Evolutionary conservation across 805 yeast genomes (phyloP), one percentile per base, ranked within the genome.

Genomic region (Schwanniomyces vanrijiae): DNA sequence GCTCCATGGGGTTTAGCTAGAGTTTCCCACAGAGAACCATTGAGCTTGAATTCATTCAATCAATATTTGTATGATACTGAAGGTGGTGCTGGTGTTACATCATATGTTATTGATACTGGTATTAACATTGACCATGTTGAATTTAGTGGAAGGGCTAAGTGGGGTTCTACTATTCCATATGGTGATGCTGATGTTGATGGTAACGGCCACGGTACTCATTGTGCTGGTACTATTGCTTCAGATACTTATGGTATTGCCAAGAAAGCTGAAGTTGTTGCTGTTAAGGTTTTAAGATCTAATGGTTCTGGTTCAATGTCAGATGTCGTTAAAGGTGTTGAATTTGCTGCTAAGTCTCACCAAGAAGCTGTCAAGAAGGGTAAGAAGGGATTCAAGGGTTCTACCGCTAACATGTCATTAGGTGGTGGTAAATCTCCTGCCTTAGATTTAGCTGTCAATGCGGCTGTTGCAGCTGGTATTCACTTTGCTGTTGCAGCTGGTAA

Each of bases 401-500:
- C 90, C 20, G 92, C 90, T 41, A 94, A 92, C 74, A 89, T 90
- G 92, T 90, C 97, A 13, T 76, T 91, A 50, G 96, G 96, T 60
- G 97, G 97, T 65, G 96, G 96, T 60, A 86, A 84, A 61, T 88
- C 96, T 3, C 87, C 90, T 43, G 83, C 96, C 7, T 79, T 91
- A 56, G 96, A 90, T 62, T 58, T 83, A 66, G 96, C 96, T 47
- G 95, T 88, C 40, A 83, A 88, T 57, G 96, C 96, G 39, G 97
- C 96, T 34, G 90, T 88, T 42, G 77, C 81, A 53, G 87, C 91
- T 26, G 97, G 97, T 59, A 71, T 92, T 49, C 94, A 89, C 65
- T 86, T 92, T 65, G 95, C 96, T 31, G 96, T 90, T 54, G 97
- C 98, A 43, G 97, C 97, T 25, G 98, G 97, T 72, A 91, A 92